phyloP scores from a whole-genome alignment of 768 basidiomycete genomes.

The Boletus coccyginus region DNA sequence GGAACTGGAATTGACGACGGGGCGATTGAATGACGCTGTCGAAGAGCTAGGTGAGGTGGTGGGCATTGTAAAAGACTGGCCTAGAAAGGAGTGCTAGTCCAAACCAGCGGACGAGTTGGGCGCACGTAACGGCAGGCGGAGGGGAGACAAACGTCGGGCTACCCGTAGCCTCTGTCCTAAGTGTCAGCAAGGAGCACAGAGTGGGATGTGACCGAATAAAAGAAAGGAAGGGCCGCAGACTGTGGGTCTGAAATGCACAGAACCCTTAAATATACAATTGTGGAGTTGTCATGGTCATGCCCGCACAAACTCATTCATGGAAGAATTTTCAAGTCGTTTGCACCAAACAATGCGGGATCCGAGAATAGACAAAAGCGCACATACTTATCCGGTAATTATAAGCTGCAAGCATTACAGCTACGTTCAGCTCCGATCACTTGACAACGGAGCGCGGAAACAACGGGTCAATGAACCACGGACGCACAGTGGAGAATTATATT shows the following conservation, averaged over 20 bases:
- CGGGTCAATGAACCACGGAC: too few relatives aligned
- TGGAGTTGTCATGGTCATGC: constrained; percentile 4
- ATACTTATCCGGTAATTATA: too few relatives aligned
- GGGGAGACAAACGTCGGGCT: not conserved
- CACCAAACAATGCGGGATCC: too few relatives aligned
- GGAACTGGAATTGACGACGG: constrained; percentile 1
- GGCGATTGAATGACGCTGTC: not conserved
- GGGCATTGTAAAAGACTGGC: constrained; percentile 17
- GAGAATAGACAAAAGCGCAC: too few relatives aligned
- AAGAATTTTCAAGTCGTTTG: not conserved
- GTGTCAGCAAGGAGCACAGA: not conserved
- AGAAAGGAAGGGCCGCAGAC: not conserved
- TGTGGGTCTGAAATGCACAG: not conserved
- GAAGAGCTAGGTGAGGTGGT: not conserved
- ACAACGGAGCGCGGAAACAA: too few relatives aligned
- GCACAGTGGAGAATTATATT: too few relatives aligned
- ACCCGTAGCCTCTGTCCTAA: not conserved
- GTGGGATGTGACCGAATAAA: not conserved
- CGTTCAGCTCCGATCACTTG: too few relatives aligned
- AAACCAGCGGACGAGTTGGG: constrained; percentile 3
- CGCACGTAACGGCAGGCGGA: not conserved
- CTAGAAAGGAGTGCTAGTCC: constrained; percentile 4
- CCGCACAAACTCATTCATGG: not conserved
- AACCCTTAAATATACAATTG: not conserved
- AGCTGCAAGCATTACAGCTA: too few relatives aligned